These are phyloP conservation scores for Jamesozyma hellenica DNA, from an alignment of 805 yeast genomes.

Conservation along the genomic window DNA sequence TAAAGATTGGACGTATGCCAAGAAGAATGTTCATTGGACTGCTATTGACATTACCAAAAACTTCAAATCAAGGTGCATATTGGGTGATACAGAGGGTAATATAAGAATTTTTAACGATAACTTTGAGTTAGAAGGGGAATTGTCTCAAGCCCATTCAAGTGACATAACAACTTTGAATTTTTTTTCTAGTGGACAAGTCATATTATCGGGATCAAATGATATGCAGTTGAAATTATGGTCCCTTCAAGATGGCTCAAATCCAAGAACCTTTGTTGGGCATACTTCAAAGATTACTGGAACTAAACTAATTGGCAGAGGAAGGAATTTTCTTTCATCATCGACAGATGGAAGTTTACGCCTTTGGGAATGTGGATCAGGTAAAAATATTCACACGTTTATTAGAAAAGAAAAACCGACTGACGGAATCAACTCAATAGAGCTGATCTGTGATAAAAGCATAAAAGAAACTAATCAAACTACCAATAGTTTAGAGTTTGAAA, in stretches of 20 bases:
- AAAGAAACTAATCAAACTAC: background rate
- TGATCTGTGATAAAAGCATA: background rate
- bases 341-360: conserved; percentile 46
- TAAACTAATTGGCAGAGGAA: conserved; percentile 50
- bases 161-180: conserved; percentile 37
- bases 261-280: conserved; percentile 45
- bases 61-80: conserved; percentile 17
- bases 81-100: conserved; percentile 32
- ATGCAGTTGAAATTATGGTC: conserved; percentile 55
- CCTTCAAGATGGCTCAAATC: conserved; percentile 35
- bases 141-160: conserved; percentile 39
- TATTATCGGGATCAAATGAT: conserved; percentile 52
- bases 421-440: conserved; percentile 26
- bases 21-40: conserved; percentile 17
- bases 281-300: conserved; percentile 39
- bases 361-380: conserved; percentile 64
- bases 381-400: conserved; percentile 32
- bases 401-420: conserved; percentile 31
- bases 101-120: conserved; percentile 17
- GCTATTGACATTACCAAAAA: conserved; percentile 29
- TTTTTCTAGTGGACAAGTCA: conserved; percentile 59
- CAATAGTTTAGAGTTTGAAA: conserved; percentile 40
- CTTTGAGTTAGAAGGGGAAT: conserved; percentile 9
- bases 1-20: background rate
- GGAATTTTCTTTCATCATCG: conserved; percentile 52